Evolutionary conservation across 2,329 filamentous ascomycete genomes (phyloP).

Genomic region (Nigrograna mackinnonii): DNA sequence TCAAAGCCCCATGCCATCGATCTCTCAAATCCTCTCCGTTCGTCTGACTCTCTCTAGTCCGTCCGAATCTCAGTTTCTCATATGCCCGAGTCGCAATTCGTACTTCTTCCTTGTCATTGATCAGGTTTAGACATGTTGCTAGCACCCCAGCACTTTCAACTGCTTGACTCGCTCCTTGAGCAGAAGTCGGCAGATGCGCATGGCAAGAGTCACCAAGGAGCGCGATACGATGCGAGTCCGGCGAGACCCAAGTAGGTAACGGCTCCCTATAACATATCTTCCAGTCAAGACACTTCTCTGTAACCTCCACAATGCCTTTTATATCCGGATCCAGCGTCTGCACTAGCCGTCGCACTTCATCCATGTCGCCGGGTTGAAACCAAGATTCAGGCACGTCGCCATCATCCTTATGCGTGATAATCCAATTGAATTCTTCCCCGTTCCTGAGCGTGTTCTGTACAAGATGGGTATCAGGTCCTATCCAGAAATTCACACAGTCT

Average conservation of each 20-base stretch:
- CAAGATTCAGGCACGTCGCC: constrained; percentile 24
- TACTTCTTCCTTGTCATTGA: constrained; percentile 12
- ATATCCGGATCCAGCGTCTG: constrained; percentile 49
- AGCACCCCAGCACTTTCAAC: constrained; percentile 48
- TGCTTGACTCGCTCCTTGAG: constrained; percentile 57
- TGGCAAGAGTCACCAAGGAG: constrained; percentile 58
- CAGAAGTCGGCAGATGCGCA: constrained; percentile 55
- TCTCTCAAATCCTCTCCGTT: constrained; percentile 27
- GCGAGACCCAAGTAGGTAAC: constrained; percentile 53
- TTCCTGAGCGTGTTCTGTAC: constrained; percentile 29
- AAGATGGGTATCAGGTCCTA: constrained; percentile 25
- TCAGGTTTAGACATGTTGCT: constrained; percentile 17
- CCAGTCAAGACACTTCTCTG: constrained; percentile 53
- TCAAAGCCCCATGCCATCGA: constrained; percentile 23
- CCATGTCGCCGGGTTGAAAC: constrained; percentile 25
- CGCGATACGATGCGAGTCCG: constrained; percentile 47
- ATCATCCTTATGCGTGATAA: constrained; percentile 24
- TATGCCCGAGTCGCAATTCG: constrained; percentile 21
- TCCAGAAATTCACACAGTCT: constrained; percentile 29
- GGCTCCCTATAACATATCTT: constrained; percentile 58
- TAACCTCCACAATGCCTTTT: constrained; percentile 50
- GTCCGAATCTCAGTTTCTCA: constrained; percentile 23
- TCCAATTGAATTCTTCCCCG: constrained; percentile 31
- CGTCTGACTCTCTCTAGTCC: constrained; percentile 23
- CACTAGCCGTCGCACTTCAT: constrained; percentile 17